Percentiles rank a stretch among this genome's conserved stretches.
These are phyloP conservation scores for Paramecium sonneborni DNA, from an alignment of 73 alveolate genomes.

Conservation along the genomic window DNA sequence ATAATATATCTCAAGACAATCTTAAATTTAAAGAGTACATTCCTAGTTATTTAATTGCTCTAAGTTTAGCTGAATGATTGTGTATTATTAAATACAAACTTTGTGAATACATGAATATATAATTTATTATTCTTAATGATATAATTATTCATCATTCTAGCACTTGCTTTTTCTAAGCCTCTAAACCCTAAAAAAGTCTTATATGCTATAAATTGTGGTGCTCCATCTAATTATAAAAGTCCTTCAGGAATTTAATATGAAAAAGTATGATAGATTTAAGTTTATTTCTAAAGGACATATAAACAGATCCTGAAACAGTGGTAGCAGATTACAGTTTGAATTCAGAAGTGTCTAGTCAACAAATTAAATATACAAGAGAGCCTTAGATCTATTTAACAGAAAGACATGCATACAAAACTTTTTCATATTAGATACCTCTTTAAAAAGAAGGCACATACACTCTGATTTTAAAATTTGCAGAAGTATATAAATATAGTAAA, in stretches of 20 bases:
- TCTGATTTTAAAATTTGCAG: constrained; percentile 78
- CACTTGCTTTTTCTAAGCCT: constrained; percentile 16
- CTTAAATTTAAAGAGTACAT: neutral
- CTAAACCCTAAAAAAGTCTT: constrained; percentile 67
- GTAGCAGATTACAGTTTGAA: constrained; percentile 62
- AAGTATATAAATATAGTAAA: constrained; percentile 20
- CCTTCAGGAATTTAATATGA: constrained; percentile 51
- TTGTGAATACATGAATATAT: neutral
- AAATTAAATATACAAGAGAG: constrained; percentile 72
- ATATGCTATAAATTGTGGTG: constrained; percentile 73
- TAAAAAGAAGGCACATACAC: constrained; percentile 75
- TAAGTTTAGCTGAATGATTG: constrained; percentile 19
- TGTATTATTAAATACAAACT: neutral
- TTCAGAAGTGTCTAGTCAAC: constrained; percentile 51
- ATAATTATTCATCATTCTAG: neutral
- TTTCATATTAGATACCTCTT: constrained; percentile 71
- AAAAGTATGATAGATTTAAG: neutral
- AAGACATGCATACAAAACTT: constrained; percentile 72
- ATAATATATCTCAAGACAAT: neutral
- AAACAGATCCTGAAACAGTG: constrained; percentile 60
- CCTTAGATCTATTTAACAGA: constrained; percentile 80
- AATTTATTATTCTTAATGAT: neutral
- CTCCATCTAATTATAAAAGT: constrained; percentile 53
- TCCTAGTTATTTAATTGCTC: constrained; percentile 40
- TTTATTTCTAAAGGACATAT: constrained; percentile 4